phyloP scores from a whole-genome alignment of 2,329 filamentous ascomycete genomes.

The Paracorniculantispora psalliotae region DNA sequence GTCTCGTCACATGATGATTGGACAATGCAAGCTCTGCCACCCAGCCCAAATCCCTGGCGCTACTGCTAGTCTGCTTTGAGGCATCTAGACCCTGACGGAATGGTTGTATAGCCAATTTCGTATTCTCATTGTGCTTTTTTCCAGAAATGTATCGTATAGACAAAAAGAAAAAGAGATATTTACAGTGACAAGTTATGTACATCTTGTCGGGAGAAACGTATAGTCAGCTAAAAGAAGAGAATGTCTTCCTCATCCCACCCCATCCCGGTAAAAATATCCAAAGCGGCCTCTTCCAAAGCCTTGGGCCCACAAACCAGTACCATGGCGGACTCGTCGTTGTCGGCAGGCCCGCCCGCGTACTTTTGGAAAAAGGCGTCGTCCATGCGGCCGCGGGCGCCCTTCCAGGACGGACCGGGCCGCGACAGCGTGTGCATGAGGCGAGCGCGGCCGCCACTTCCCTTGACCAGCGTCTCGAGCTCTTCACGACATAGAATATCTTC shows the following conservation, averaged over 20 bases:
- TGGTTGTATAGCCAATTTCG: too few relatives aligned
- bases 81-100: too few relatives aligned
- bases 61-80: neutral
- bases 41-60: neutral
- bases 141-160: too few relatives aligned
- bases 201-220: neutral
- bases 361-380: neutral
- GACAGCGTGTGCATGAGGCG: slow-evolving; percentile 4
- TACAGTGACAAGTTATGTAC: too few relatives aligned
- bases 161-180: neutral
- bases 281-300: slow-evolving; percentile 62
- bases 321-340: slow-evolving; percentile 30
- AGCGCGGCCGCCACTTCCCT: neutral
- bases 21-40: neutral
- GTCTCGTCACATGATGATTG: neutral
- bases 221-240: slow-evolving; percentile 60
- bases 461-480: neutral
- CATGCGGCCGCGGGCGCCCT: neutral
- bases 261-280: slow-evolving; percentile 43
- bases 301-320: slow-evolving; percentile 74
- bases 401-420: neutral
- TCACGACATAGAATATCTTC: slow-evolving; percentile 68
- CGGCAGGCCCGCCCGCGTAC: neutral
- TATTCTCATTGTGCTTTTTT: too few relatives aligned
- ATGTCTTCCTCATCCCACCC: slow-evolving; percentile 70